Conservation (phyloP, 139 green algal species). For the Mychonastes homosphaera region DNA sequence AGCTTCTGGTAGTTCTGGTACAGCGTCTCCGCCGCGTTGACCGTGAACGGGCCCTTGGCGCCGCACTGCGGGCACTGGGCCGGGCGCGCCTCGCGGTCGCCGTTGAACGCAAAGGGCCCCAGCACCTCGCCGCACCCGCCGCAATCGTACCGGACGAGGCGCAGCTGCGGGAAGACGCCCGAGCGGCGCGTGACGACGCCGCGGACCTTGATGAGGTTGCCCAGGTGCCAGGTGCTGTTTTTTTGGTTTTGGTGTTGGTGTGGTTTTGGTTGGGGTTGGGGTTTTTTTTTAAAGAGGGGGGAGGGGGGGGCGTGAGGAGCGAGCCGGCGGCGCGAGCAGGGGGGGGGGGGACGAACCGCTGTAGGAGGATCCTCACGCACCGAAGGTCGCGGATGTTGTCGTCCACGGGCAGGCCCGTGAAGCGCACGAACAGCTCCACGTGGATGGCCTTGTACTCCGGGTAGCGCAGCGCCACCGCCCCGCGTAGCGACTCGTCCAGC, state of each 20-base stretch:
- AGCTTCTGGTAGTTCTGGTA: conserved; percentile 99
- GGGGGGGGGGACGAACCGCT: neutral
- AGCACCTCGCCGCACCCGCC: conserved; percentile 70
- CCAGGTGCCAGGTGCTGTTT: conserved; percentile 62
- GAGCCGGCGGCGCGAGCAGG: neutral
- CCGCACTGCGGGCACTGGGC: conserved; percentile 73
- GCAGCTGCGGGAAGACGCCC: conserved; percentile 94
- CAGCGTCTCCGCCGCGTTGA: conserved; percentile 80
- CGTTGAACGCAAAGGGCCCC: conserved; percentile 80
- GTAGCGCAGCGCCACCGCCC: conserved; percentile 17
- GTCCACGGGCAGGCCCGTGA: conserved; percentile 71
- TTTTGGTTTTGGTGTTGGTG: neutral
- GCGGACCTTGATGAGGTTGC: conserved; percentile 69
- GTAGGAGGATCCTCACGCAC: conserved; percentile 21
- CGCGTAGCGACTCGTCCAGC: conserved; percentile 17
- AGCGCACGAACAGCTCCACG: conserved; percentile 69
- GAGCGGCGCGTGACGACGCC: conserved; percentile 94
- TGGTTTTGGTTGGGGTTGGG: conserved; percentile 1
- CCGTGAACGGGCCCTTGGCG: conserved; percentile 79
- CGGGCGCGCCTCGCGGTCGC: conserved; percentile 64
- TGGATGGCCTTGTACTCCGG: conserved; percentile 17
- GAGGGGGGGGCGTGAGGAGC: neutral
- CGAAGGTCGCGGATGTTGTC: conserved; percentile 91
- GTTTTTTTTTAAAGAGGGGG: neutral
- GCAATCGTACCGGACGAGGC: conserved; percentile 86